Evolutionary conservation across 163 green algal species (phyloP), one percentile per base, ranked within the genome.

Genomic region (Chlorella variabilis): DNA sequence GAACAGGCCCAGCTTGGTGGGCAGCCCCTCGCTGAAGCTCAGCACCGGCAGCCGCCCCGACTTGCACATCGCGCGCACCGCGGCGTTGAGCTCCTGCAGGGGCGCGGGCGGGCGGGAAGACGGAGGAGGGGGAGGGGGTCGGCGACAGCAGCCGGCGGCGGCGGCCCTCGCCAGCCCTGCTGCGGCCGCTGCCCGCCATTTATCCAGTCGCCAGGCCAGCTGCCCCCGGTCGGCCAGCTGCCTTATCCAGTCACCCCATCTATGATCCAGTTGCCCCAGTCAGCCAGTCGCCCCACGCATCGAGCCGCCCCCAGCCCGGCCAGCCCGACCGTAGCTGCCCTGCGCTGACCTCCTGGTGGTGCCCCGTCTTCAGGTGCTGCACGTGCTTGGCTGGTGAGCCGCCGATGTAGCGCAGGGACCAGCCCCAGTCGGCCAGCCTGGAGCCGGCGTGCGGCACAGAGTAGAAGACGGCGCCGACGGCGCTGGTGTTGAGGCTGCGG

Each of bases 361-460:
- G 84, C 56, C 89, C 92, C 45, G 88, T 89, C 68, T 87, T 93
- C 20, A 98, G 88, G 51, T 92, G 86, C 42, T 90, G 85, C 51
- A 98, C 87, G 6, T 91, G 90, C 20, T 89, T 87, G 20, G 93
- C 90, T 7, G 93, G 93, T 0, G 78, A 83, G n/a, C 90, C 93
- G 18, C 94, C 93, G 23, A 98, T 39, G 75, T 93, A 92, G 7
- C 93, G 84, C 79, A 98, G 90, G 61, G 89, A 89, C 95, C 93
- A 98, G 18, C 94, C 93, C 63, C 93, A 90, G 71, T 94, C 90
- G 15, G 96, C 96, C 67, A 98, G 83, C 41, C 83, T 84, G 70
- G 86, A 93, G 66, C 96, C 96, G 68, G 93, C 91, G 83, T 98
- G 96, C 0, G 96, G 96, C 0, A 91, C 94, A 70, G 87, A 90